Percentiles rank a stretch among this genome's conserved stretches.
phyloP scores from a whole-genome alignment of 2,329 filamentous ascomycete species.

The Hysterium pulicare region DNA sequence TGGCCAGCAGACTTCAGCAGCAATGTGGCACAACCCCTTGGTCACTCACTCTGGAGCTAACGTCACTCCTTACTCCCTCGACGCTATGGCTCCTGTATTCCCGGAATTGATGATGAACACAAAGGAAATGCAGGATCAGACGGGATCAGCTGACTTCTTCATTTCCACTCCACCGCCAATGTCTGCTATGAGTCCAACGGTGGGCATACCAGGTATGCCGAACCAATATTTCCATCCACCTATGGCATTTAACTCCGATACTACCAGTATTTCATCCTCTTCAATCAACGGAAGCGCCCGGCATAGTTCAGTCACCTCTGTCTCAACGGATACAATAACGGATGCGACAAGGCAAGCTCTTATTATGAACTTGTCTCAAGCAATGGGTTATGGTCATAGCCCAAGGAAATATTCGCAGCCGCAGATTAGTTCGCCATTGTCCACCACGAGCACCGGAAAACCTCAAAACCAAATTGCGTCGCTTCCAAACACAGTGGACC shows the following conservation, averaged over 20 bases:
- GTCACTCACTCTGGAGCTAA: conserved; percentile 67
- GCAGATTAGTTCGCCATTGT: conserved; percentile 52
- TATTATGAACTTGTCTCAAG: conserved; percentile 59
- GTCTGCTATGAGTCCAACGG: conserved; percentile 66
- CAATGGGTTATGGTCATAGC: conserved; percentile 50
- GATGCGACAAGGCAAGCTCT: conserved; percentile 63
- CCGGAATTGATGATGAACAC: conserved; percentile 65
- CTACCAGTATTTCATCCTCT: conserved; percentile 57
- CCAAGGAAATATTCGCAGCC: conserved; percentile 60
- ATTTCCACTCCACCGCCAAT: conserved; percentile 77
- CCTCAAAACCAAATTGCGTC: conserved; percentile 48
- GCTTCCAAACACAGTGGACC: conserved; percentile 77
- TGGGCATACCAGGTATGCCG: conserved; percentile 63
- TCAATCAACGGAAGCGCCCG: conserved; percentile 66
- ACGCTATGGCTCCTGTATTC: conserved; percentile 70
- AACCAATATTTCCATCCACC: conserved; percentile 62
- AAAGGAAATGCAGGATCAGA: conserved; percentile 69
- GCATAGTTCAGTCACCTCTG: conserved; percentile 58
- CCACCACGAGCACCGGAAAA: conserved; percentile 30
- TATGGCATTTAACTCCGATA: conserved; percentile 69
- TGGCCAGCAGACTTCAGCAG: conserved; percentile 34
- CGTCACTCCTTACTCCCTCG: conserved; percentile 67
- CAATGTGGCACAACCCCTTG: conserved; percentile 45
- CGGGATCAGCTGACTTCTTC: conserved; percentile 65
- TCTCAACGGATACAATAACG: conserved; percentile 63